Evolutionary conservation across 352 stramenopile species (phyloP).

Genomic region (Phytophthora litchii): DNA sequence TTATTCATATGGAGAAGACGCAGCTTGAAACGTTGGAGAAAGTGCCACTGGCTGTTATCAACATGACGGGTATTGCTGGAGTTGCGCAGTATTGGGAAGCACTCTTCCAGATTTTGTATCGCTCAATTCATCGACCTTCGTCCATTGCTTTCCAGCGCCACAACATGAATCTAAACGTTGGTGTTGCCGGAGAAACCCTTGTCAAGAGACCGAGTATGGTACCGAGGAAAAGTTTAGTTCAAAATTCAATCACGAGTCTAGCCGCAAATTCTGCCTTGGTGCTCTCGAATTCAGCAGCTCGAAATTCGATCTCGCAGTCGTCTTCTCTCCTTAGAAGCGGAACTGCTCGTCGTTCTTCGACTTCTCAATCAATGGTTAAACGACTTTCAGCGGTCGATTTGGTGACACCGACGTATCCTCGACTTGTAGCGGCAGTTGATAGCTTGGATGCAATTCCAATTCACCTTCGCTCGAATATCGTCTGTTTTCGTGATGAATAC

Average conservation of each 20-base stretch:
- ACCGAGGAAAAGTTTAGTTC: neutral
- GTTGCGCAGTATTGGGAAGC: slow-evolving; percentile 44
- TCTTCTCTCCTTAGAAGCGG: neutral
- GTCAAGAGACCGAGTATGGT: slow-evolving; percentile 5
- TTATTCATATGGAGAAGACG: slow-evolving; percentile 43
- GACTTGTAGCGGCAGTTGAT: slow-evolving; percentile 36
- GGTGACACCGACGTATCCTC: slow-evolving; percentile 37
- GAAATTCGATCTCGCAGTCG: neutral
- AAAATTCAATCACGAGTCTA: neutral
- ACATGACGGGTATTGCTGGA: slow-evolving; percentile 31
- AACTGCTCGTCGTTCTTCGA: slow-evolving; percentile 14
- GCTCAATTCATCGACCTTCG: slow-evolving; percentile 29
- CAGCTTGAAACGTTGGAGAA: slow-evolving; percentile 46
- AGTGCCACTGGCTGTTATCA: slow-evolving; percentile 46
- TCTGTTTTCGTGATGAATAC: slow-evolving; percentile 39
- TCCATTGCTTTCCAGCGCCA: slow-evolving; percentile 29
- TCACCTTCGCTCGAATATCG: slow-evolving; percentile 32
- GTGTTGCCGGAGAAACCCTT: neutral
- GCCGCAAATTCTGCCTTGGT: neutral
- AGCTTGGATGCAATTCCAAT: slow-evolving; percentile 22
- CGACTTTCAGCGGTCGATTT: slow-evolving; percentile 32
- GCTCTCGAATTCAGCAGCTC: neutral
- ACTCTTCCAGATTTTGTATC: slow-evolving; percentile 54
- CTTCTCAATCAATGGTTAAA: slow-evolving; percentile 28
- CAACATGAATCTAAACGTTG: neutral